Conservation (phyloP, 495 filamentous ascomycete genomes). For the Tetracladium setigerum region DNA sequence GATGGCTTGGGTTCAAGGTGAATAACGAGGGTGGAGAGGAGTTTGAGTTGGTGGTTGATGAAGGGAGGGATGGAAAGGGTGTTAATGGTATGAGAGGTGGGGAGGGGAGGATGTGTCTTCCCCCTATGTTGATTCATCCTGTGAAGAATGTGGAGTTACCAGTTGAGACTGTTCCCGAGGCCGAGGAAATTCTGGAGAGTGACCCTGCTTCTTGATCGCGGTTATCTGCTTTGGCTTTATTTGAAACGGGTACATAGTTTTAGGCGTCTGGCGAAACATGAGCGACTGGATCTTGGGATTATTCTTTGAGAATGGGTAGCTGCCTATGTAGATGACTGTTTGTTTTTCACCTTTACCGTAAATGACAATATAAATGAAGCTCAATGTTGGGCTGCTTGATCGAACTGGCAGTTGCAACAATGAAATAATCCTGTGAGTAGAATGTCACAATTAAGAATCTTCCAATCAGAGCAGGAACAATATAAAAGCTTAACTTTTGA, state of each 20-base stretch:
- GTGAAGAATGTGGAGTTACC: conserved; percentile 80
- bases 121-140: conserved; percentile 87
- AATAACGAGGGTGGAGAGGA: conserved; percentile 83
- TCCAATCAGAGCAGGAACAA: no score
- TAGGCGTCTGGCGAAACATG: conserved; percentile 4
- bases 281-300: background rate
- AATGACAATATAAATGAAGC: no score
- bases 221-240: background rate
- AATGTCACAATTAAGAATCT: no score
- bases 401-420: no score
- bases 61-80: conserved; percentile 37
- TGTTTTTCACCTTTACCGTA: background rate
- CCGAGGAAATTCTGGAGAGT: conserved; percentile 24
- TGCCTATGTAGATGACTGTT: conserved; percentile 3
- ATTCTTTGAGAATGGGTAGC: background rate
- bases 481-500: no score
- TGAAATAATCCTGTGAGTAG: no score
- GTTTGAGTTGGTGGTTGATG: conserved; percentile 59
- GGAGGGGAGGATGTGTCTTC: conserved; percentile 88
- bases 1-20: conserved; percentile 81
- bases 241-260: background rate
- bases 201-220: conserved; percentile 11
- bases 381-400: no score
- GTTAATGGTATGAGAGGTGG: conserved; percentile 43
- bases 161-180: conserved; percentile 42